These are phyloP conservation scores for Neofusicoccum cordaticola DNA, from an alignment of 2,329 filamentous ascomycete species.

Conservation along the genomic window DNA sequence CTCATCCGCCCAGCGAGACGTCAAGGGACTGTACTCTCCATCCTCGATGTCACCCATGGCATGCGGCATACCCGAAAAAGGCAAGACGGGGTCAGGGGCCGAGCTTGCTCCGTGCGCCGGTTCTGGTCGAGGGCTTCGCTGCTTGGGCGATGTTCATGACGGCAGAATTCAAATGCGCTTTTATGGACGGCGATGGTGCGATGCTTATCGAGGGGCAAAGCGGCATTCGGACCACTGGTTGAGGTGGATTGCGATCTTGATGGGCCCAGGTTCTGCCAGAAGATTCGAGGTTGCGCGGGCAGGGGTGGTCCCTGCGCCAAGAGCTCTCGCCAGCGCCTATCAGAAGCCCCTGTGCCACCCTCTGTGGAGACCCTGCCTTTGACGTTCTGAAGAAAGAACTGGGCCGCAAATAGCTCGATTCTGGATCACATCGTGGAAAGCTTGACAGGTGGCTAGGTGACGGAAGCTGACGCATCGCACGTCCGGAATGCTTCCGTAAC, in stretches of 20 bases:
- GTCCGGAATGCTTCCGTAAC: too few relatives aligned
- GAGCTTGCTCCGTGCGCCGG: neutral
- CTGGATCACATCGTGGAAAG: neutral
- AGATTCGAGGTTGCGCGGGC: slow-evolving; percentile 7
- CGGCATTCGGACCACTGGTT: neutral
- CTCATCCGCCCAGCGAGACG: slow-evolving; percentile 6
- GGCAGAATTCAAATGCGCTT: neutral
- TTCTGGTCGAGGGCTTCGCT: neutral
- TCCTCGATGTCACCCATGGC: neutral
- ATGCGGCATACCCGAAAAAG: neutral
- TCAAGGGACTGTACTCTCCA: neutral
- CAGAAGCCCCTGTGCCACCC: neutral
- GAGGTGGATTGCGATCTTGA: neutral
- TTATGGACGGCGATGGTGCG: neutral
- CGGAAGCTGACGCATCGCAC: neutral
- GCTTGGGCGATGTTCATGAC: neutral
- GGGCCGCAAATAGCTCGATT: neutral
- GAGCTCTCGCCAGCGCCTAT: neutral
- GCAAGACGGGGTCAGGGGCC: neutral
- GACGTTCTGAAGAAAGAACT: neutral
- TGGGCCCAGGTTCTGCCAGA: slow-evolving; percentile 13
- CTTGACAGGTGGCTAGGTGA: neutral
- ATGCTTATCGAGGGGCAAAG: neutral
- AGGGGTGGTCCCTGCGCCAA: slow-evolving; percentile 3
- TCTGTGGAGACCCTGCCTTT: neutral